phyloP scores from a whole-genome alignment of 345 rosid genomes.

The Eucalyptus pauciflora region DNA sequence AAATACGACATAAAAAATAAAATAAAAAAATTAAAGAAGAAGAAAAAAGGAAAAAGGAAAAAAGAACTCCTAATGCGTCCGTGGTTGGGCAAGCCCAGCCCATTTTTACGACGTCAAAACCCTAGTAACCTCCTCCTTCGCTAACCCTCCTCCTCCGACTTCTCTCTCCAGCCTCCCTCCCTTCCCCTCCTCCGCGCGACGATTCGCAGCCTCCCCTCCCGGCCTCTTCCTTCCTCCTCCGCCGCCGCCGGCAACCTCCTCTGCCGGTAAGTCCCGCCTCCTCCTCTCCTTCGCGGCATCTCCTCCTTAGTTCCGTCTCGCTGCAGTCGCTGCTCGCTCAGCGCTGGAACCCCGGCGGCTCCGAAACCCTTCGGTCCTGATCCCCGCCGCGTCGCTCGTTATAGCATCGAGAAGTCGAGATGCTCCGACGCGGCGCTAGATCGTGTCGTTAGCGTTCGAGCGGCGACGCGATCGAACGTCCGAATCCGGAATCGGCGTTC shows the following conservation, averaged over 20 bases:
- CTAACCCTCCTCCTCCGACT: neutral
- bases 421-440: neutral
- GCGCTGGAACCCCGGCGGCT: neutral
- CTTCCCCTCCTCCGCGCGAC: neutral
- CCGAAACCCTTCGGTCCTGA: neutral
- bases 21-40: rapidly evolving
- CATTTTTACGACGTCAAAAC: neutral
- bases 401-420: neutral
- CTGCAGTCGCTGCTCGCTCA: neutral
- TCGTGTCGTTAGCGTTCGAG: neutral
- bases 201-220: neutral
- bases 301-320: neutral
- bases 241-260: neutral
- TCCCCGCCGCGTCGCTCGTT: neutral
- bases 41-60: rapidly evolving
- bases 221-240: neutral
- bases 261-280: neutral
- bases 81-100: neutral
- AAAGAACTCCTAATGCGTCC: neutral
- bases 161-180: neutral
- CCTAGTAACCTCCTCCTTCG: neutral
- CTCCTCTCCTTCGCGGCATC: neutral
- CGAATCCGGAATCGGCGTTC: neutral
- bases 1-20: too few species aligned
- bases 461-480: neutral